Base-by-base conservation (phyloP, 1,139 yeast species). In the Meyerozyma athensensis region DNA sequence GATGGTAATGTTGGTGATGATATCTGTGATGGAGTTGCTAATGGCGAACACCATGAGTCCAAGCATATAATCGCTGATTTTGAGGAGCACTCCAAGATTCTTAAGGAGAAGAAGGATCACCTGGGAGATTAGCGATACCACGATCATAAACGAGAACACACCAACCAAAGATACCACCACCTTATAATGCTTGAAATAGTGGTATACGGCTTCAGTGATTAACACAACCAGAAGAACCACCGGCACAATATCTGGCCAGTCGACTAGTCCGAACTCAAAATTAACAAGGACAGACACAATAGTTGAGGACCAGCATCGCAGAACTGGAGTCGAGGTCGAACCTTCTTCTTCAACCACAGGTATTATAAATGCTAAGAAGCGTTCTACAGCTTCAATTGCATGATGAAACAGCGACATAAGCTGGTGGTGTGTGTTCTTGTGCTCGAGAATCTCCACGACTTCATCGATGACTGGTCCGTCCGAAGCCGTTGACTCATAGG, bases 1-100 rank as follows among this genome's bases (percentile, higher is more conserved):
- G 5, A 69, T 47, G 14, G 72, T 65, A 14, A 65, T 45, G 40
- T 69, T 66, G 31, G 72, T 66, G 18, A 68, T 56, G n/a, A 66
- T 50, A 42, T 69, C 74, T 44, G 65, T 68, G 26, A 67, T 52
- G 4, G 71, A 65, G 39, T 67, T 68, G 39, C 66, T 60, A 31
- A 67, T 48, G 21, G 74, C 60, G 46, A 68, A 69, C 3, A 68
- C 59, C 12, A 67, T 42, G 18, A 67, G 48, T 2, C 75, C 74
- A 36, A 69, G 54, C n/a, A 63, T 42, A 39, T 65, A 68, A 36
- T 69, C 74, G 8, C 68, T 59, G 10, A 68, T 58, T 33, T 48
- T 49, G 53, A 69, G 51, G 16, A 69, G 52, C 5, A 62, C 34
- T 1, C 74, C 75, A 30, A 63, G 51, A 41, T 69, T 69, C 42